Evolutionary conservation across 805 yeast species (phyloP), one percentile per base, ranked within the genome.

Genomic region (Saccharomyces jurei): DNA sequence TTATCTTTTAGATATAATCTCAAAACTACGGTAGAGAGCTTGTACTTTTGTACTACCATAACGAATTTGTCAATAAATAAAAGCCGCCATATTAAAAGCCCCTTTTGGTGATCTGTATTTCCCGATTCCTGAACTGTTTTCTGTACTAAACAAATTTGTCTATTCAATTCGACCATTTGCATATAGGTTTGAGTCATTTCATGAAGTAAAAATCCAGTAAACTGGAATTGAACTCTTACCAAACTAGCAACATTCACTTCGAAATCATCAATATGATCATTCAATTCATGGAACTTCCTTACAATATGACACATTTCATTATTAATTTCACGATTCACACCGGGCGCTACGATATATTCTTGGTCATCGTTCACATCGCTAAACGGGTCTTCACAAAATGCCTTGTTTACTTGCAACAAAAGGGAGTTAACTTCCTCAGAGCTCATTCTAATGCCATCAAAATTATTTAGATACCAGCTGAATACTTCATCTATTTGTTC

Each of bases 231-330:
- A 13, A 69, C 65, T 41, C 73, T 57, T n/a, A 70, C 70, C 50
- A 69, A 58, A 53, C 72, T 68, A 21, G 72, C 70, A 22, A 69
- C 71, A 50, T 69, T 69, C 0, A 67, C 71, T 54, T 69, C 72
- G 56, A 69, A 69, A 54, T 69, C 73, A 48, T 64, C 66, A 3
- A 67, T 63, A 11, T 70, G 62, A 44, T 68, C 71, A 53, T 64
- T 65, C 17, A 69, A 47, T 48, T 66, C 68, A 53, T 65, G 70
- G 44, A 61, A 65, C 50, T 63, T 67, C 48, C 70, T 56, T 2
- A 67, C 63, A 51, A 68, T 58, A 49, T 68, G 69, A 41, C 70
- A 65, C 28, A 68, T 56, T 52, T 69, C 71, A 31, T 61, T 58
- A 49, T 69, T 69, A 28, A 68, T 52, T 48, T 61, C 65, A 2